Evolutionary conservation across 2,329 filamentous ascomycete species (phyloP), one percentile per base, ranked within the genome.

Genomic region (Nigrospora osmanthi): DNA sequence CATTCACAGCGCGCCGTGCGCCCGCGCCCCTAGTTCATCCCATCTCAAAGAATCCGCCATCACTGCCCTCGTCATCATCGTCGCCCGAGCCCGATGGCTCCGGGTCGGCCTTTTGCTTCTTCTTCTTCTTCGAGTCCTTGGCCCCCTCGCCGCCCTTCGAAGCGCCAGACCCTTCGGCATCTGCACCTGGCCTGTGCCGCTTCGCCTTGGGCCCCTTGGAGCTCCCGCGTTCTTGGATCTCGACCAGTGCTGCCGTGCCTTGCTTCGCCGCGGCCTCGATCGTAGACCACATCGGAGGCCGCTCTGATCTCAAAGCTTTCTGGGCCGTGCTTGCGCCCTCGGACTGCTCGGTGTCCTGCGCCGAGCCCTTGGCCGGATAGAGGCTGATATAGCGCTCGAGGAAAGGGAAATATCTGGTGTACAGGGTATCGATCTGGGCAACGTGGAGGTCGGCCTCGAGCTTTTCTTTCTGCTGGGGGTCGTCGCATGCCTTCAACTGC

Each of bases 401-500:
- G 38, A 86, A 76, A 2, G 87, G 87, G 50, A 79, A 86, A 62
- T 83, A 85, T 43, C 79, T 74, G 1, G 86, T 80, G 58, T 93
- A 93, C 54, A 87, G 81, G 50, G 86, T 69, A 58, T 91, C 87
- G 12, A 90, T 78, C 58, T 89, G 77, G 23, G 80, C 80, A 19
- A 79, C 53, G 58, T 87, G 83, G n/a, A 87, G 68, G 48, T 81
- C 72, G 7, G 63, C 62, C 53, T 77, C 68, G 40, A 87, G 61
- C 44, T 63, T 63, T 42, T 72, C 67, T 33, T 67, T 65, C 52
- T 81, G 76, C 40, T 75, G 70, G 1, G 70, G 61, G 33, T 76
- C 73, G 42, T 72, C 69, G 15, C 70, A 63, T 39, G 71, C 64
- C 15, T 73, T 65, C 35, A 86, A 66, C 51, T 75, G 75, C 55